These are phyloP conservation scores for Pythium guiyangense DNA, from an alignment of 352 stramenopile genomes.

Conservation along the genomic window DNA sequence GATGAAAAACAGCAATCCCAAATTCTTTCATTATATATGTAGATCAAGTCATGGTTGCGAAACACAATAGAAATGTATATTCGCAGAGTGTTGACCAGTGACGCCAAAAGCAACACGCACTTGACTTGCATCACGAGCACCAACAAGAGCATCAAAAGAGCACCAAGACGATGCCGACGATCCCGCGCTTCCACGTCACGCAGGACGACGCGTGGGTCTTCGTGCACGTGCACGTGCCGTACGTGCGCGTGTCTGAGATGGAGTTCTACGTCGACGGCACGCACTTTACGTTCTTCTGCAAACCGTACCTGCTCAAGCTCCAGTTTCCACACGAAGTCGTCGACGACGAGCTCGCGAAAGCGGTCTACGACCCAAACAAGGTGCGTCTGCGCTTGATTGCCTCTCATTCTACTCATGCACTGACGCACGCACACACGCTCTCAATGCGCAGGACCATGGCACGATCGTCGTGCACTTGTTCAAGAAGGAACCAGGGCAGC, in stretches of 20 bases:
- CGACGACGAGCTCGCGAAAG: conserved; percentile 88
- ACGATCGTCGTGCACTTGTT: conserved; percentile 90
- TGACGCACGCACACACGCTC: neutral
- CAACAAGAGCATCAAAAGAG: no score
- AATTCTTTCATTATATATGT: no score
- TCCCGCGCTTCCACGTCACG: conserved; percentile 78
- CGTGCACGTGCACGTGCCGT: conserved; percentile 87
- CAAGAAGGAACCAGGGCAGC: conserved; percentile 82
- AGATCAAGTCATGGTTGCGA: no score
- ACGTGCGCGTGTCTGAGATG: conserved; percentile 90
- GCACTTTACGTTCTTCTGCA: conserved; percentile 95
- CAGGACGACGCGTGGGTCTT: conserved; percentile 82
- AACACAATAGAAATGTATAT: no score
- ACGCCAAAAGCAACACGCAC: no score
- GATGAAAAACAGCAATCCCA: no score
- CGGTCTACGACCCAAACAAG: conserved; percentile 89
- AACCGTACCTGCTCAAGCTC: conserved; percentile 97
- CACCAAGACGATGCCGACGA: conserved; percentile 72
- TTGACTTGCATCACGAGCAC: no score
- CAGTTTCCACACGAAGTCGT: conserved; percentile 88
- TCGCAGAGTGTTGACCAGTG: no score
- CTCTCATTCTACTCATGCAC: neutral
- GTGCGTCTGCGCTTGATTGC: conserved; percentile 18
- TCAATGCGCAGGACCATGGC: conserved; percentile 85
- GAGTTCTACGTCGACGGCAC: conserved; percentile 88